These are phyloP conservation scores for Metschnikowia lochheadii DNA, from an alignment of 805 yeast genomes.

Conservation along the genomic window DNA sequence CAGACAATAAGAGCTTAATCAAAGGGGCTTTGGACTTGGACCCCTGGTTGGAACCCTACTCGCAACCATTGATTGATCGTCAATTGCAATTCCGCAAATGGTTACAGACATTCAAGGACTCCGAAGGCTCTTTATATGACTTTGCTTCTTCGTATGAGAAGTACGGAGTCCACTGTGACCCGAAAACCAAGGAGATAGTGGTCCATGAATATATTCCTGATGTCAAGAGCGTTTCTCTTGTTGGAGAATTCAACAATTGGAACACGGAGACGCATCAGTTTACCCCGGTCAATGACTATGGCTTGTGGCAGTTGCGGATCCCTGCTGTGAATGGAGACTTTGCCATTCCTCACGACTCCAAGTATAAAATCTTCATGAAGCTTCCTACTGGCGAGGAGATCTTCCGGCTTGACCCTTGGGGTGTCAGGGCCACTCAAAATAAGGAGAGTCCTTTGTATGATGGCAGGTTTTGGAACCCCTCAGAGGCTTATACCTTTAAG, in stretches of 20 bases:
- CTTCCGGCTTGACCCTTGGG: slow-evolving; percentile 89
- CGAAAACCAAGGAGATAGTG: slow-evolving; percentile 46
- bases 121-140: slow-evolving; percentile 54
- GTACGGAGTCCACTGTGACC: slow-evolving; percentile 72
- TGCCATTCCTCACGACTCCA: slow-evolving; percentile 78
- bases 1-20: slow-evolving; percentile 19
- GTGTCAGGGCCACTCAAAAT: slow-evolving; percentile 71
- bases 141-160: slow-evolving; percentile 74
- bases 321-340: slow-evolving; percentile 53
- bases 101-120: slow-evolving; percentile 48
- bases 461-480: slow-evolving; percentile 91
- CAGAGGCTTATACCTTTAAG: slow-evolving; percentile 49
- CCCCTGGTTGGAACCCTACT: slow-evolving; percentile 82
- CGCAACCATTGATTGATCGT: slow-evolving; percentile 64
- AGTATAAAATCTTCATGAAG: slow-evolving; percentile 65
- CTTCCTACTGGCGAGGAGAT: slow-evolving; percentile 65
- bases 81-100: slow-evolving; percentile 63
- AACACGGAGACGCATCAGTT: slow-evolving; percentile 51
- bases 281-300: slow-evolving; percentile 55
- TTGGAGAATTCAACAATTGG: slow-evolving; percentile 94
- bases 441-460: slow-evolving; percentile 60
- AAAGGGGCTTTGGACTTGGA: slow-evolving; percentile 68
- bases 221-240: slow-evolving; percentile 68
- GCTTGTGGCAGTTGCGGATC: slow-evolving; percentile 63
- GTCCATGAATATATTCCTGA: slow-evolving; percentile 91